These are phyloP conservation scores for Rhododendron mucronatum DNA, from an alignment of 148 eudicot genomes.

Conservation along the genomic window DNA sequence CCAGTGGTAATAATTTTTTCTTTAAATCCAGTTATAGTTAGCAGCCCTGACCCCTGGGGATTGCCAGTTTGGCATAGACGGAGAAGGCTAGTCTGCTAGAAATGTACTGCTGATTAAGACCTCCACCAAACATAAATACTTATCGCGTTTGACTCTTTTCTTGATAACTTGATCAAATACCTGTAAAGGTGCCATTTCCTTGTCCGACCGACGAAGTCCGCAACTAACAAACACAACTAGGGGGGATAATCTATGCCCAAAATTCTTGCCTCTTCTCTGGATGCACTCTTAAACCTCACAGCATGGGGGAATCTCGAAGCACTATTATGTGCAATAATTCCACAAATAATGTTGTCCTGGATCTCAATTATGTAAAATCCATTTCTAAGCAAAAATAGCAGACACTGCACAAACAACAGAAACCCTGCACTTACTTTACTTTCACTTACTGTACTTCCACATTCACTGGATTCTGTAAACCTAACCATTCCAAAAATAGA, in stretches of 20 bases:
- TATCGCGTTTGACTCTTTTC: background rate
- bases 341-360: background rate
- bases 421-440: background rate
- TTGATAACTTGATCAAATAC: background rate
- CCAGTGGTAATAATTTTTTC: background rate
- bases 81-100: background rate
- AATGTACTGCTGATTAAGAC: conserved; percentile 8
- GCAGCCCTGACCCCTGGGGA: background rate
- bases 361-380: background rate
- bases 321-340: background rate
- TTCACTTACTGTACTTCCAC: background rate
- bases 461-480: background rate
- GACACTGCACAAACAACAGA: background rate
- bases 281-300: background rate
- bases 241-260: background rate
- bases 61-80: background rate
- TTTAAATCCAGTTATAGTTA: conserved; percentile 4
- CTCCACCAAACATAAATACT: background rate
- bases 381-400: background rate
- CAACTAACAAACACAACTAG: background rate
- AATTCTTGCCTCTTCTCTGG: background rate
- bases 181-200: background rate
- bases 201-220: background rate
- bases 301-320: background rate
- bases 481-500: background rate